Conservation (phyloP, 805 yeast species). For the Candida ovalis region DNA sequence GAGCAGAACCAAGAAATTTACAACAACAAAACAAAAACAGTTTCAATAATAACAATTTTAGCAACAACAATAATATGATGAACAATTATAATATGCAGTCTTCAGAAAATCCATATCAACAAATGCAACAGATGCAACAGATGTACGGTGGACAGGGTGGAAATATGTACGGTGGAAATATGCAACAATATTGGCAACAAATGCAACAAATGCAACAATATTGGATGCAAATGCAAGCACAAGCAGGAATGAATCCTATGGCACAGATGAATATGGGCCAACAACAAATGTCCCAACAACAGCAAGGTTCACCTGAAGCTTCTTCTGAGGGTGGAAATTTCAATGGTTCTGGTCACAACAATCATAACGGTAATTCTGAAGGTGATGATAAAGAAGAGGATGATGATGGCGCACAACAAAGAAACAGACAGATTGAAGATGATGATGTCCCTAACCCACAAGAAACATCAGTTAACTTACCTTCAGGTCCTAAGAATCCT, state of each 20-base stretch:
- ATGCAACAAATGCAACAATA: constrained; percentile 49
- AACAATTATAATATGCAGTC: constrained; percentile 18
- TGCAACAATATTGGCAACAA: constrained; percentile 57
- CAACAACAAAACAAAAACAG: constrained; percentile 39
- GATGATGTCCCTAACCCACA: constrained; percentile 36
- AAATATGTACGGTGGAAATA: constrained; percentile 28
- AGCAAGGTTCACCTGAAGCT: background rate
- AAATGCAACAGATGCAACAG: constrained; percentile 20
- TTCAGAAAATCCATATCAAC: constrained; percentile 20
- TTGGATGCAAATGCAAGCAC: constrained; percentile 33
- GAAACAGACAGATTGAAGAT: constrained; percentile 19
- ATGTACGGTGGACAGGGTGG: constrained; percentile 29
- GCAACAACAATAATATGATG: constrained; percentile 34
- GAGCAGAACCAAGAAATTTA: constrained; percentile 79
- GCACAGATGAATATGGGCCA: background rate
- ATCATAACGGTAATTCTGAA: constrained; percentile 4
- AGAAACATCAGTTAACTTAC: constrained; percentile 27
- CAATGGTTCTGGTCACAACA: constrained; percentile 1
- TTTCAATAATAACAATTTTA: constrained; percentile 2
- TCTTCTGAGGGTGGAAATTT: background rate
- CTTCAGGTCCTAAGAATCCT: constrained; percentile 32
- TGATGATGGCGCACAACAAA: constrained; percentile 35
- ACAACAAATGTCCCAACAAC: background rate
- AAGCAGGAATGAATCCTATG: constrained; percentile 1
- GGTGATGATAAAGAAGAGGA: constrained; percentile 23